Evolutionary conservation across 495 filamentous ascomycete species (phyloP), one percentile per base, ranked within the genome.

Genomic region (Talaromyces liani): DNA sequence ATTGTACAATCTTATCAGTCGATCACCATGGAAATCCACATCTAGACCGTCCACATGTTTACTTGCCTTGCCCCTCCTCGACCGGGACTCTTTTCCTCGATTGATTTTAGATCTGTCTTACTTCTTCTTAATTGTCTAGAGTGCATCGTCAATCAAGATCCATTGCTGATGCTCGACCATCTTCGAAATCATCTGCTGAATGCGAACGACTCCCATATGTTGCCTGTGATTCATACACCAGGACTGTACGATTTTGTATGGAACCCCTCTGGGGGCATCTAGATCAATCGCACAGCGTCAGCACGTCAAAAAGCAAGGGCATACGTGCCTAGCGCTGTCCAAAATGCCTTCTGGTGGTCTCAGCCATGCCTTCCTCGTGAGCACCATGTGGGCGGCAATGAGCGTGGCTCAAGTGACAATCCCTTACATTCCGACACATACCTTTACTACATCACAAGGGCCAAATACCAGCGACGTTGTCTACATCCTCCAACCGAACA

Each of bases 351-450:
- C n/a, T 2, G 22, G 60, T 29, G 22, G 60, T 29, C 25, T 62
- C n/a, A 49, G 24, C 49, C 22, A 54, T 34, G 63, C 70, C 65
- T 68, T 68, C 62, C 39, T 66, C 63, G 62, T 65, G 58, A 33
- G 36, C 41, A 54, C 20, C 45, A 51, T 67, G 61, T 67, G 68
- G 67, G 66, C 69, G 57, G 60, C 49, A 53, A 62, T 36, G 64
- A 64, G 63, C 58, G 68, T 71, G 57, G 34, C 57, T 59, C 57
- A 51, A 65, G 68, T 80, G 62, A 72, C 78, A 24, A 77, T 91
- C 25, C 91, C 90, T 33, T 96, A 95, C 77, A 85, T 82, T 25
- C 90, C 92, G 0, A 89, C 92, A 0, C 82, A 79, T 24, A 80
- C 93, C 20, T 76, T 84, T 54, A 77, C 90, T 34, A 76, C 87